Evolutionary conservation across 495 filamentous ascomycete genomes (phyloP), one percentile per base, ranked within the genome.

Genomic region (Tuber borchii): DNA sequence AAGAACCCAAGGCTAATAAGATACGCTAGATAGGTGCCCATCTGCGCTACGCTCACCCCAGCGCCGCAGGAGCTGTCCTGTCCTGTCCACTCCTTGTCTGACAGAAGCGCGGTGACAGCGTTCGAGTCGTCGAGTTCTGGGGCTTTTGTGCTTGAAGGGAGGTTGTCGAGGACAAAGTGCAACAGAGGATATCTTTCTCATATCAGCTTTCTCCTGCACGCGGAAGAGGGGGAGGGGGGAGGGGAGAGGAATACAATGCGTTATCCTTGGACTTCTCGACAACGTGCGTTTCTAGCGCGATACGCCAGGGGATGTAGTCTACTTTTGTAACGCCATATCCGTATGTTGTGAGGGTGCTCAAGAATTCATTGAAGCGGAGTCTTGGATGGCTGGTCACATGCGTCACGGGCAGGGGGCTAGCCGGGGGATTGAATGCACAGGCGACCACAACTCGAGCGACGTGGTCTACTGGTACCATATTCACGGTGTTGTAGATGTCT

Each of bases 401-500:
- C n/a, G 89, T 88, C 1, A 93, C 90, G 43, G 87, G 87, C 37
- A 90, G 85, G 0, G 87, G 86, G 2, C 83, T 73, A 37, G 80
- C 34, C 70, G 88, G 84, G 2, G 91, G 90, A 78, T 90, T 86
- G 75, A 96, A 86, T 12, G 90, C 88, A 56, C 88, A 85, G 1
- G 93, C 93, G 39, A 93, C 90, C 37, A 97, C 91, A 22, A 96
- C 88, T 12, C 90, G 87, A 0, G 91, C 89, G 71, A 97, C 94
- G 81, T 95, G 92, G 80, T 90, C 88, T 40, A 97, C 94, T 0
- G 95, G 95, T 5, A 97, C 93, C 82, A 90, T 89, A 85, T 99
- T 99, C 82, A 97, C 89, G 0, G 93, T 94, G 85, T 97, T 99
- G 84, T 86, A 82, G 78, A 99, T 94, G 75, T 88, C 86, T 0